These are phyloP conservation scores for Aspergillus spinulosporus DNA, from an alignment of 2,329 filamentous ascomycete genomes.

Conservation along the genomic window DNA sequence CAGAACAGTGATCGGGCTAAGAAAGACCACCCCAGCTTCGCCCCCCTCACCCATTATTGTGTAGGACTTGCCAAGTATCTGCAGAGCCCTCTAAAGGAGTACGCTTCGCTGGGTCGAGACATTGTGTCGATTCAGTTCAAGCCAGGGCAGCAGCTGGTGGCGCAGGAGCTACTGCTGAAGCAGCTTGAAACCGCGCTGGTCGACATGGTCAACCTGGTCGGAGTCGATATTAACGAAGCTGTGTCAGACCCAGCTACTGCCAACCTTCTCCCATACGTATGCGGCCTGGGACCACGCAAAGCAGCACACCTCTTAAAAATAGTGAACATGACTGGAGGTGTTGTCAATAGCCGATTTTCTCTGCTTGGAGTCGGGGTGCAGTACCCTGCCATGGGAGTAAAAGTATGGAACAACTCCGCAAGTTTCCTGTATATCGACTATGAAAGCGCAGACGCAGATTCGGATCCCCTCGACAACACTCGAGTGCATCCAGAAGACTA, in stretches of 20 bases:
- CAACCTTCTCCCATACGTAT: conserved; percentile 85
- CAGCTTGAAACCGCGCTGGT: conserved; percentile 95
- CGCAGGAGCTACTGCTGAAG: conserved; percentile 81
- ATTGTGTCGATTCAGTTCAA: conserved; percentile 85
- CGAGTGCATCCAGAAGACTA: conserved; percentile 98
- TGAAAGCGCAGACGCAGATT: conserved; percentile 74
- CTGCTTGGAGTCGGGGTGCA: conserved; percentile 84
- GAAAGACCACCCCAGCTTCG: conserved; percentile 76
- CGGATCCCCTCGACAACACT: conserved; percentile 93
- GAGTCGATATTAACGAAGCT: conserved; percentile 92
- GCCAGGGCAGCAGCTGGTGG: conserved; percentile 82
- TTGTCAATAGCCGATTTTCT: conserved; percentile 79
- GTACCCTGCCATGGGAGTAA: conserved; percentile 78
- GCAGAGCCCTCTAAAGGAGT: conserved; percentile 95
- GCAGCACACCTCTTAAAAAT: conserved; percentile 82
- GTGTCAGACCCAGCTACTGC: conserved; percentile 78
- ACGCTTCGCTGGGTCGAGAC: conserved; percentile 87
- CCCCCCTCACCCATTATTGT: conserved; percentile 81
- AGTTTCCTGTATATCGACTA: conserved; percentile 92
- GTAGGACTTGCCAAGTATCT: conserved; percentile 86
- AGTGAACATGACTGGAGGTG: conserved; percentile 86
- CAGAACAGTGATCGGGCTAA: conserved; percentile 81
- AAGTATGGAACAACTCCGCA: conserved; percentile 95
- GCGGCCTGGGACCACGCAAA: conserved; percentile 88
- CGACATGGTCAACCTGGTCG: conserved; percentile 95